Evolutionary conservation across 2,329 filamentous ascomycete species (phyloP).

Genomic region (Trichoderma semiorbis): DNA sequence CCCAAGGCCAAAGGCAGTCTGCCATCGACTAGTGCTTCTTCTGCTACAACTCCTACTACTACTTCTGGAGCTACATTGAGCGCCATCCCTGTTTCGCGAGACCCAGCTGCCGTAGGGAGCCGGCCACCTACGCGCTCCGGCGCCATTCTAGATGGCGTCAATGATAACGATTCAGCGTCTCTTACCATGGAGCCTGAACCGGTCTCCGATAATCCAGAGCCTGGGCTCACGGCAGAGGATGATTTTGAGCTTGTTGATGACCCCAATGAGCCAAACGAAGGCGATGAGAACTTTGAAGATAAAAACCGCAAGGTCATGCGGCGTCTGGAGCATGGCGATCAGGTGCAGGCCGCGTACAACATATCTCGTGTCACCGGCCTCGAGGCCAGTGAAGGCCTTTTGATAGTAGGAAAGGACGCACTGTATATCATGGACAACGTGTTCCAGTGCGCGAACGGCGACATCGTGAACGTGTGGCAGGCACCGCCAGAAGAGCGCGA

Average conservation of each 20-base stretch:
- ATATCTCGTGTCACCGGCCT: slow-evolving; percentile 91
- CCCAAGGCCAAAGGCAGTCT: slow-evolving; percentile 70
- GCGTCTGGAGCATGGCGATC: slow-evolving; percentile 82
- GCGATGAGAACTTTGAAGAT: slow-evolving; percentile 79
- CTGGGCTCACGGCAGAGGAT: slow-evolving; percentile 60
- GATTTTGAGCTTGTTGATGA: slow-evolving; percentile 97
- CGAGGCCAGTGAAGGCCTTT: slow-evolving; percentile 87
- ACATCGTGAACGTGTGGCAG: slow-evolving; percentile 95
- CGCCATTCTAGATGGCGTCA: slow-evolving; percentile 23
- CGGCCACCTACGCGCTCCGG: slow-evolving; percentile 25
- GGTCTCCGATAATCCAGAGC: slow-evolving; percentile 22
- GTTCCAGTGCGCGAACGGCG: slow-evolving; percentile 90
- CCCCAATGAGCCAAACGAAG: slow-evolving; percentile 76
- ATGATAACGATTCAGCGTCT: slow-evolving; percentile 16
- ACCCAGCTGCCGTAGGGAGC: neutral
- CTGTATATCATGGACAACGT: slow-evolving; percentile 96
- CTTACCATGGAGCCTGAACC: slow-evolving; percentile 25
- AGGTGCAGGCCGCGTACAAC: slow-evolving; percentile 92
- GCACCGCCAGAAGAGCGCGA: slow-evolving; percentile 90
- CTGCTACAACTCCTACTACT: slow-evolving; percentile 23
- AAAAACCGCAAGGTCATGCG: slow-evolving; percentile 98
- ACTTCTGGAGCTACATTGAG: neutral
- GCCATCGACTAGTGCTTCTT: slow-evolving; percentile 32
- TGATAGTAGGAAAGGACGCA: slow-evolving; percentile 88
- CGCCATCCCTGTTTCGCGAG: slow-evolving; percentile 13